A percentile compares a stretch with the other conserved stretches of the same genome.
Conservation (phyloP, 257 asterid species). For the Solanum bulbocastanum region DNA sequence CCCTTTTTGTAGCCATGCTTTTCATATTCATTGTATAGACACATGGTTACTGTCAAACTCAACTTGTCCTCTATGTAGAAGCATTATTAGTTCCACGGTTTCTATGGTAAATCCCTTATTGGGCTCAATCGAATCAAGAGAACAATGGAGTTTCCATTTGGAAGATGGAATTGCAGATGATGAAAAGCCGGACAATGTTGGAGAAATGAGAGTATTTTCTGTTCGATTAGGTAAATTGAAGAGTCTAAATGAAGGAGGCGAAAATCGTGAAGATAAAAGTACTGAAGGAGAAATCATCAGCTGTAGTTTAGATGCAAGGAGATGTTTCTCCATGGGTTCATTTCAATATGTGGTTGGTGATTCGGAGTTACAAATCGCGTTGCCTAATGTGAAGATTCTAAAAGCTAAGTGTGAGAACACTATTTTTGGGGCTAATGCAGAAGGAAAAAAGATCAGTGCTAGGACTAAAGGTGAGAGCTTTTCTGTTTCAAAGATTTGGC, state of each 20-base stretch:
- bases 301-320: conserved; percentile 42
- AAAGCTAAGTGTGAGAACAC: neutral
- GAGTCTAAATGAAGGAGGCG: conserved; percentile 13
- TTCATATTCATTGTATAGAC: conserved; percentile 79
- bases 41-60: conserved; percentile 93
- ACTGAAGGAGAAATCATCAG: conserved; percentile 11
- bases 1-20: conserved; percentile 87
- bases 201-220: conserved; percentile 24
- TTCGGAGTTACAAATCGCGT: conserved; percentile 28
- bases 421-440: conserved; percentile 9
- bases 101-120: conserved; percentile 2
- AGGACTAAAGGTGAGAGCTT: conserved; percentile 52
- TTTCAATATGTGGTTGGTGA: conserved; percentile 41
- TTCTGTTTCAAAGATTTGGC: conserved; percentile 67
- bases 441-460: conserved; percentile 30
- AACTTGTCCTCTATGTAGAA: conserved; percentile 84
- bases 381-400: conserved; percentile 3
- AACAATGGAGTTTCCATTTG: conserved; percentile 3
- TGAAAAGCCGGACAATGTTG: conserved; percentile 6
- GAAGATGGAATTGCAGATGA: neutral
- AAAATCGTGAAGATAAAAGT: neutral
- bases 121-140: neutral
- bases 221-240: conserved; percentile 49
- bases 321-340: conserved; percentile 67
- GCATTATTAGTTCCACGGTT: conserved; percentile 17